Evolutionary conservation across 495 filamentous ascomycete genomes (phyloP).

Genomic region (Hyphodiscus hymeniophilus): DNA sequence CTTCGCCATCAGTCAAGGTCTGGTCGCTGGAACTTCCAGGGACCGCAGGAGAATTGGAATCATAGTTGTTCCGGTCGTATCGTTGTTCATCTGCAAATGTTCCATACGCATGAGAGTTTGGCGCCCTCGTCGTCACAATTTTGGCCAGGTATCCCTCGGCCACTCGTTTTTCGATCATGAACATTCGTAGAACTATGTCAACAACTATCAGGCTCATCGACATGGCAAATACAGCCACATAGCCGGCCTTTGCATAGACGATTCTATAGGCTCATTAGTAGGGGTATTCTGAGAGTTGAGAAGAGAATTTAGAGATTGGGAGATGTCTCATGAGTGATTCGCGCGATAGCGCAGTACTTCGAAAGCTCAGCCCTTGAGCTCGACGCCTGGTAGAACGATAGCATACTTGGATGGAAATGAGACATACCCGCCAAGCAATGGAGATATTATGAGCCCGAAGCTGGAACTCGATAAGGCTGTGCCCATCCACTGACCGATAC

Average conservation of each 20-base stretch:
- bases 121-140: neutral
- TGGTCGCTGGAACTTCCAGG: neutral
- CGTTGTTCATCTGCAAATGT: neutral
- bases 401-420: too few relatives aligned
- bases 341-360: too few relatives aligned
- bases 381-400: too few relatives aligned
- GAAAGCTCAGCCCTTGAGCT: too few relatives aligned
- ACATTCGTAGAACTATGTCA: constrained; percentile 57
- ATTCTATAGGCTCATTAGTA: too few relatives aligned
- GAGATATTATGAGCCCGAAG: neutral
- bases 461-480: neutral
- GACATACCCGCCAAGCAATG: constrained; percentile 56
- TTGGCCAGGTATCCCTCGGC: constrained; percentile 40
- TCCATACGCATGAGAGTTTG: neutral
- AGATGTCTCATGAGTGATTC: too few relatives aligned
- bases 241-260: constrained; percentile 62
- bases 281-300: too few relatives aligned
- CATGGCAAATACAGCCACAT: constrained; percentile 65
- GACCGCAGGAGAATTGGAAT: neutral
- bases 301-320: too few relatives aligned
- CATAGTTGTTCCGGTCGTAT: neutral
- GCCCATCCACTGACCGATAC: constrained; percentile 65
- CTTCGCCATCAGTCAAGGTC: neutral
- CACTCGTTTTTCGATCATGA: constrained; percentile 67
- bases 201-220: constrained; percentile 56